Evolutionary conservation across 179 eudicot species (phyloP).

Genomic region (Pouteria campechiana): DNA sequence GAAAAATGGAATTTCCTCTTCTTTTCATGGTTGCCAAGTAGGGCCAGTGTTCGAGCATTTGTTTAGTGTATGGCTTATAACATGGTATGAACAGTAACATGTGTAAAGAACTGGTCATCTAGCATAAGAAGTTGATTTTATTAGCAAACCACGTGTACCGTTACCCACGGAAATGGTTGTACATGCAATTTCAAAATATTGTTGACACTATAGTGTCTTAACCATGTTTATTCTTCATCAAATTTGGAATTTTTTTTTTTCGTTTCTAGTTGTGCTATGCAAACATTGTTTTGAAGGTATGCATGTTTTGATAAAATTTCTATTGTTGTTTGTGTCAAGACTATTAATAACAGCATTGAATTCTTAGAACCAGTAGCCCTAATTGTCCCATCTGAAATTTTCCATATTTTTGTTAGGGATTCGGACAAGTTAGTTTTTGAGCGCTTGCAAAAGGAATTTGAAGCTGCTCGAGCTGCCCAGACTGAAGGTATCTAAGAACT

Average conservation of each 20-base stretch:
- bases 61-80: too few species aligned
- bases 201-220: too few species aligned
- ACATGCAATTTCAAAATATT: too few species aligned
- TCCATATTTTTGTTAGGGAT: constrained; percentile 60
- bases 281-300: background rate
- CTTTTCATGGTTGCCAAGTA: too few species aligned
- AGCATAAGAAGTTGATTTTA: too few species aligned
- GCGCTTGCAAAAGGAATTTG: constrained; percentile 92
- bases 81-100: too few species aligned
- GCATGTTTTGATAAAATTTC: background rate
- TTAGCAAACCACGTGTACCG: too few species aligned
- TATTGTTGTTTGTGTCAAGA: background rate
- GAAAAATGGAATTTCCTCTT: too few species aligned
- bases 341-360: background rate
- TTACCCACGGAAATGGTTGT: too few species aligned
- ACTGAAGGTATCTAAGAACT: constrained; percentile 55
- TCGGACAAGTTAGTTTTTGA: constrained; percentile 88
- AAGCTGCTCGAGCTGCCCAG: constrained; percentile 76
- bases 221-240: background rate
- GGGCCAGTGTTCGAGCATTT: too few species aligned
- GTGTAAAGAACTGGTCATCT: too few species aligned
- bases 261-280: background rate
- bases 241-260: background rate
- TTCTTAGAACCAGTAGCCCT: constrained; percentile 7
- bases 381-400: too few species aligned